These are phyloP conservation scores for Rhodotorula mucilaginosa DNA, from an alignment of 1,284 basidiomycete genomes.

Conservation along the genomic window DNA sequence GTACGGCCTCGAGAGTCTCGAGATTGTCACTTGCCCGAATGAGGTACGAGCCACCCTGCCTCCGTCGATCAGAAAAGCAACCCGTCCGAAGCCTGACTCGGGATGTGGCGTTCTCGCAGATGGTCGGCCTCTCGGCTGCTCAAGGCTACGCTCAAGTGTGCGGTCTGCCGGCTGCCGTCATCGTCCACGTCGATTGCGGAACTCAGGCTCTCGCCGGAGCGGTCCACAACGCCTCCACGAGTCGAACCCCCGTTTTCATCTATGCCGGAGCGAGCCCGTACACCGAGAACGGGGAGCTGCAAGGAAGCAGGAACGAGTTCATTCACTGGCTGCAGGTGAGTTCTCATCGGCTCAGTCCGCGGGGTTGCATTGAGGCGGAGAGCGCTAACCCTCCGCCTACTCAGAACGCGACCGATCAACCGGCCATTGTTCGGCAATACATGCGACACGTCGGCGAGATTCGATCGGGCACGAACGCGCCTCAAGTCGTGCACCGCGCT, in stretches of 20 bases:
- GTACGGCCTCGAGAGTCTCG: conserved; percentile 52
- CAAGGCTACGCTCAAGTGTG: conserved; percentile 67
- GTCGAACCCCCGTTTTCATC: conserved; percentile 63
- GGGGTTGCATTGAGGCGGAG: no score
- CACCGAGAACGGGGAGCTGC: conserved; percentile 58
- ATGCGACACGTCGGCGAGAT: conserved; percentile 66
- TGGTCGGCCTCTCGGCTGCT: conserved; percentile 68
- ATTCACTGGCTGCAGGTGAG: conserved; percentile 65
- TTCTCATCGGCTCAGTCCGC: no score
- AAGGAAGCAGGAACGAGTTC: conserved; percentile 65
- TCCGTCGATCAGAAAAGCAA: neutral
- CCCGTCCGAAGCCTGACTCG: no score
- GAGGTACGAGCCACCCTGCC: conserved; percentile 49
- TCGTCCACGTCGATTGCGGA: conserved; percentile 59
- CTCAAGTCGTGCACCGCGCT: conserved; percentile 56
- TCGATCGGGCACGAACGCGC: conserved; percentile 52
- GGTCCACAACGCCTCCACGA: conserved; percentile 65
- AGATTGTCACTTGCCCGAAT: conserved; percentile 65
- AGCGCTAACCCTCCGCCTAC: neutral
- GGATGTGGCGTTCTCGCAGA: conserved; percentile 42
- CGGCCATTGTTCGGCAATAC: conserved; percentile 66
- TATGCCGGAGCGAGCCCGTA: conserved; percentile 64
- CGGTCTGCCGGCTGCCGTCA: conserved; percentile 65
- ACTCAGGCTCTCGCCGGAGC: conserved; percentile 68
- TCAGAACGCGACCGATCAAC: conserved; percentile 61